Conservation (phyloP, 352 stramenopile species). For the Pythium utonaiense region DNA sequence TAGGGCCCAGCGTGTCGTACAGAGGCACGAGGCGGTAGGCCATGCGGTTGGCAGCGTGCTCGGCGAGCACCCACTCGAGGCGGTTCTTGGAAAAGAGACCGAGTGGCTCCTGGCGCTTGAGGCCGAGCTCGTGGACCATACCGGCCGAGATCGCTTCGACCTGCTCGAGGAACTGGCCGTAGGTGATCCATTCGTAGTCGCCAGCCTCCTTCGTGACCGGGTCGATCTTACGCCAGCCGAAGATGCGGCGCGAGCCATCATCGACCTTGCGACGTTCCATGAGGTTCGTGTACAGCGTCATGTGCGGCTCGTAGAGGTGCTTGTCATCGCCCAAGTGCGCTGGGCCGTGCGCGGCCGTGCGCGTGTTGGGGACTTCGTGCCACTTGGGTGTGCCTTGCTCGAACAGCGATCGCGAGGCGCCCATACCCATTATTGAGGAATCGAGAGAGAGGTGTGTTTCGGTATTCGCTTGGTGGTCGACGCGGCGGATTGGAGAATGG, state of each 20-base stretch:
- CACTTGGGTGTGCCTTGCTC: constrained; percentile 39
- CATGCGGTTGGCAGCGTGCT: constrained; percentile 44
- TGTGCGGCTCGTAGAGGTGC: constrained; percentile 28
- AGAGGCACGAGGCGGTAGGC: constrained; percentile 47
- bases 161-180: constrained; percentile 33
- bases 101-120: constrained; percentile 38
- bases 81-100: constrained; percentile 52
- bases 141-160: constrained; percentile 23
- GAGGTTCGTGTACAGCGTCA: constrained; percentile 52
- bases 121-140: constrained; percentile 9
- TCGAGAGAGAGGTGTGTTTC: too few species aligned
- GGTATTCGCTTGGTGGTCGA: constrained; percentile 1
- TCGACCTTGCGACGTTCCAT: constrained; percentile 29
- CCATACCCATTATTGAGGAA: constrained; percentile 42
- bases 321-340: constrained; percentile 29
- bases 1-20: constrained; percentile 54
- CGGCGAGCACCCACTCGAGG: constrained; percentile 39
- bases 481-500: background rate
- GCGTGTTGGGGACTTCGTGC: constrained; percentile 31
- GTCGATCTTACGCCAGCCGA: constrained; percentile 28
- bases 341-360: constrained; percentile 32
- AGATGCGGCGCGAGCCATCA: constrained; percentile 22
- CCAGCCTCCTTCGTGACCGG: constrained; percentile 21
- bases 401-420: constrained; percentile 46
- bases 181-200: constrained; percentile 41